phyloP scores from a whole-genome alignment of 2,329 filamentous ascomycete genomes.

The Clonostachys rhizophaga region DNA sequence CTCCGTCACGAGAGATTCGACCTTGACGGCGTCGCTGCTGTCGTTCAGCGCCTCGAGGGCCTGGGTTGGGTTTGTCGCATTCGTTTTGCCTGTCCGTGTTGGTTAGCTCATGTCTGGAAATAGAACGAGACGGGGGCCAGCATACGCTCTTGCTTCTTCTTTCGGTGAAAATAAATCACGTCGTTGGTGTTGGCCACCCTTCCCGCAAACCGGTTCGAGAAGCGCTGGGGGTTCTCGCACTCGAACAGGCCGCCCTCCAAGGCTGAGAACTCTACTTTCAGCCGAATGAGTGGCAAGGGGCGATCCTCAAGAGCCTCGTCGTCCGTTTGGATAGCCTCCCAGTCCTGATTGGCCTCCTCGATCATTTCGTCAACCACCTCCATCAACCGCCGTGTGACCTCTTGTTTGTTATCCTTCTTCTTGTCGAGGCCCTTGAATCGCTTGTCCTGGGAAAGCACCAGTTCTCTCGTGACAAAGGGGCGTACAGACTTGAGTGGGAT shows the following conservation, averaged over 20 bases:
- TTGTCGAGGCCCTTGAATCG: constrained; percentile 74
- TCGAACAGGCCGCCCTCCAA: constrained; percentile 83
- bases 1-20: constrained; percentile 83
- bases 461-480: constrained; percentile 83
- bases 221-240: constrained; percentile 91
- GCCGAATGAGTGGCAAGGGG: constrained; percentile 78
- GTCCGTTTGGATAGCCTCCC: constrained; percentile 72
- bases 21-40: constrained; percentile 66
- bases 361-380: constrained; percentile 82
- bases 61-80: constrained; percentile 54
- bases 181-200: constrained; percentile 92
- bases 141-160: constrained; percentile 59
- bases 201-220: constrained; percentile 87
- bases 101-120: neutral
- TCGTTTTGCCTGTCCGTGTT: constrained; percentile 19
- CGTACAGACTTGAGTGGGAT: constrained; percentile 84
- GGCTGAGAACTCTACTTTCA: constrained; percentile 87
- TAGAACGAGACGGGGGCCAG: neutral
- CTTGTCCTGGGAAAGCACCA: constrained; percentile 70
- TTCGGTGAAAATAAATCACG: constrained; percentile 87
- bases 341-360: constrained; percentile 74
- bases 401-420: constrained; percentile 76
- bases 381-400: constrained; percentile 74
- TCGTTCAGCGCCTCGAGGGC: constrained; percentile 49
- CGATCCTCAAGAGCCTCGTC: constrained; percentile 52